phyloP scores from a whole-genome alignment of 202 grass and related monocot genomes.

The Carex arenaria region DNA sequence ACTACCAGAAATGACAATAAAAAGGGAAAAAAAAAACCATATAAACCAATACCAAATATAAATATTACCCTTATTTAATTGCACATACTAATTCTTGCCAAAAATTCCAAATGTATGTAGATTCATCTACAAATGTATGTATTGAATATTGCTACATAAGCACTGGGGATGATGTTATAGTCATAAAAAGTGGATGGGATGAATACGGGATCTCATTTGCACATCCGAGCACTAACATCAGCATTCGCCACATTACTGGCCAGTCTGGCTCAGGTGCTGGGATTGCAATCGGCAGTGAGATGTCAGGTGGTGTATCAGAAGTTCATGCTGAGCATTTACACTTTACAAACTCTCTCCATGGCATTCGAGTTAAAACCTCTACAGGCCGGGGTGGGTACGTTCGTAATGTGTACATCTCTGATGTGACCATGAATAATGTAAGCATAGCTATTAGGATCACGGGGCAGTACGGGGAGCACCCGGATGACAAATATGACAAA shows the following conservation, averaged over 20 bases:
- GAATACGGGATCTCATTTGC: conserved; percentile 88
- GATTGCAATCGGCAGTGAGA: conserved; percentile 93
- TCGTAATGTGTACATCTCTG: conserved; percentile 53
- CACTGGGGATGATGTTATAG: conserved; percentile 73
- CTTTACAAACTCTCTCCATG: conserved; percentile 66
- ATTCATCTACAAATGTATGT: conserved; percentile 86
- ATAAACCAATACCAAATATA: not conserved
- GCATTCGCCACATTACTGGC: conserved; percentile 59
- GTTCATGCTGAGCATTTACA: conserved; percentile 48
- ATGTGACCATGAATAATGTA: conserved; percentile 68
- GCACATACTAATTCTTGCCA: conserved; percentile 5
- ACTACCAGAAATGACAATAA: not conserved
- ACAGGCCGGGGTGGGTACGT: conserved; percentile 83
- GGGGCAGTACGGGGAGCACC: conserved; percentile 75
- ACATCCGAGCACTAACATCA: conserved; percentile 75
- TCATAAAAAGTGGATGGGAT: conserved; percentile 93
- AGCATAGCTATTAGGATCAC: conserved; percentile 83
- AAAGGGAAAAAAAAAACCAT: not conserved
- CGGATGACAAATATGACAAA: conserved; percentile 69
- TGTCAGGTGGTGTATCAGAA: conserved; percentile 90
- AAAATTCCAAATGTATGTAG: conserved; percentile 38
- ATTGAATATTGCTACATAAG: conserved; percentile 86
- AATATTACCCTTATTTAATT: no score
- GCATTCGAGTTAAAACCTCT: conserved; percentile 81
- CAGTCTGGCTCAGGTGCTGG: conserved; percentile 59